Percentiles rank a stretch among this genome's conserved stretches.
Conservation (phyloP, 257 asterid species). For the Solanum habrochaites region DNA sequence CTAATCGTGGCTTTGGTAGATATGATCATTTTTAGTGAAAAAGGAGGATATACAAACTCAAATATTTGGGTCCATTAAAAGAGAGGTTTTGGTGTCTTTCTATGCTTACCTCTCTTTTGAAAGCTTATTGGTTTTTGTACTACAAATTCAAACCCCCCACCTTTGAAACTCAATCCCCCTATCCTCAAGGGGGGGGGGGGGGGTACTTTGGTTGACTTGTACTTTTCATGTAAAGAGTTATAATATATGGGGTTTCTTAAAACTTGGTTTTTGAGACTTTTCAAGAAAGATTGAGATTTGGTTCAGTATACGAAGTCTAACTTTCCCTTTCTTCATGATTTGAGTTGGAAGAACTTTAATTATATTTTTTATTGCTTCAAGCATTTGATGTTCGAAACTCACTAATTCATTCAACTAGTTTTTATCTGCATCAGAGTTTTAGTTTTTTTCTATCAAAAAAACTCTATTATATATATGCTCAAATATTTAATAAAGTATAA, state of each 20-base stretch:
- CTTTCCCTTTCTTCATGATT: not conserved
- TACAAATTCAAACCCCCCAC: slow-evolving; percentile 14
- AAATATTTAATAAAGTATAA: not conserved
- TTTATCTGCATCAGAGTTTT: not conserved
- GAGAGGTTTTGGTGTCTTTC: not conserved
- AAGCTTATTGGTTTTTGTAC: not conserved
- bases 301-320: not conserved
- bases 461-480: not conserved
- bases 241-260: slow-evolving; percentile 15
- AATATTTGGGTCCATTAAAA: not conserved
- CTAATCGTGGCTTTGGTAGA: slow-evolving; percentile 9
- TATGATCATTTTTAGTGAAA: slow-evolving; percentile 7
- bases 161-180: not conserved
- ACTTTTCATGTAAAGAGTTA: slow-evolving; percentile 33
- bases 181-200: not conserved
- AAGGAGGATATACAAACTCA: slow-evolving; percentile 12
- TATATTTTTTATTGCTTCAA: not conserved
- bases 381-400: not conserved
- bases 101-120: not conserved
- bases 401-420: not conserved
- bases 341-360: not conserved
- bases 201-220: slow-evolving; percentile 14
- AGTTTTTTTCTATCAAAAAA: not conserved
- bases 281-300: slow-evolving; percentile 11
- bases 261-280: slow-evolving; percentile 12